phyloP scores from a whole-genome alignment of 1,284 basidiomycete species.

The Trametes pubescens region DNA sequence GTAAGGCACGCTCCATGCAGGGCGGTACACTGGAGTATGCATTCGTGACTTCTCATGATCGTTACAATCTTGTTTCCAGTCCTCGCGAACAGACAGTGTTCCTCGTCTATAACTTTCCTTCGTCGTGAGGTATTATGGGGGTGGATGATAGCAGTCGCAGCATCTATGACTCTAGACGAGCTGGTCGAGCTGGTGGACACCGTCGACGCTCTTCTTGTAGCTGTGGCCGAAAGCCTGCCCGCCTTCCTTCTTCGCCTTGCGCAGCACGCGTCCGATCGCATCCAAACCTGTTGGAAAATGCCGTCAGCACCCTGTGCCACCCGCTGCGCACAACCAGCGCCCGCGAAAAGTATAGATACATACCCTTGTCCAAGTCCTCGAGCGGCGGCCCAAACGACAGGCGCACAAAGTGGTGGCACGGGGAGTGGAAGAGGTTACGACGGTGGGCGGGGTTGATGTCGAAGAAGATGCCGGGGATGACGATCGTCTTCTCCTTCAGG shows the following conservation, averaged over 20 bases:
- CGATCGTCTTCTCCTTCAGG: slow-evolving; percentile 89
- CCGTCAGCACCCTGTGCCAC: slow-evolving; percentile 9
- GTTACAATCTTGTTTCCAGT: not conserved
- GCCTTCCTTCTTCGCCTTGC: slow-evolving; percentile 71
- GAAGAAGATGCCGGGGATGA: slow-evolving; percentile 92
- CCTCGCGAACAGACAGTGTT: not conserved
- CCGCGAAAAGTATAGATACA: slow-evolving; percentile 29
- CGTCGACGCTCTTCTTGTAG: slow-evolving; percentile 70
- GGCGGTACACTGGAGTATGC: slow-evolving; percentile 6
- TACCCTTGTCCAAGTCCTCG: slow-evolving; percentile 83
- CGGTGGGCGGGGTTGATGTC: slow-evolving; percentile 89
- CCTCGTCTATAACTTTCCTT: not conserved
- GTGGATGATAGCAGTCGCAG: not conserved
- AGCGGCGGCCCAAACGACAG: slow-evolving; percentile 90
- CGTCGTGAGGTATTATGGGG: not conserved
- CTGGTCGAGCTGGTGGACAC: slow-evolving; percentile 31
- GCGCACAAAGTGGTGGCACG: slow-evolving; percentile 90
- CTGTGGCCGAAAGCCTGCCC: slow-evolving; percentile 67
- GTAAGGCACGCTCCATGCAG: no score
- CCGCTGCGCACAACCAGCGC: not conserved
- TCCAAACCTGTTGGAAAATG: slow-evolving; percentile 67
- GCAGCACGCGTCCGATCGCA: slow-evolving; percentile 83
- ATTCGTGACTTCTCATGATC: slow-evolving; percentile 3
- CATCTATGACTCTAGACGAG: slow-evolving; percentile 17
- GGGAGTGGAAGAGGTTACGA: slow-evolving; percentile 88